Base-by-base conservation (phyloP, 2,329 filamentous ascomycete genomes). In the Aspergillus sojae region DNA sequence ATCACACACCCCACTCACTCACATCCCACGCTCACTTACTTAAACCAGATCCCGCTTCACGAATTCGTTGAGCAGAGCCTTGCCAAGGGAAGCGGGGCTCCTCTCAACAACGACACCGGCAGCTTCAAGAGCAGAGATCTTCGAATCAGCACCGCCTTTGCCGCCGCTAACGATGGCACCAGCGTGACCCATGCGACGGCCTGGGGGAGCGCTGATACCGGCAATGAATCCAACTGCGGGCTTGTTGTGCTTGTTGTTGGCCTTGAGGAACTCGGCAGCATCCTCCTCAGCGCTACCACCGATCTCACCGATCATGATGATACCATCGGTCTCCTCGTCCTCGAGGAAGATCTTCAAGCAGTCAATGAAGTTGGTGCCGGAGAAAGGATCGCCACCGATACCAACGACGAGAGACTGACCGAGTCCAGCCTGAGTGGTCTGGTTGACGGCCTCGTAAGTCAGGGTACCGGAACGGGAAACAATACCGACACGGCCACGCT, bases 271-370 rank as follows among this genome's bases (percentile, higher is more conserved):
- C 75, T 98, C 95, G 75, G 95, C 94, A 45, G 95, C 95, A 75
- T 99, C 95, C 85, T 99, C 95, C 85, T 99, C 95, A 64, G 95
- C 95, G 65, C 91, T 92, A 68, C 95, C 95, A 82, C 95, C 95
- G 79, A 99, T 98, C 85, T 98, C 95, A 78, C 95, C 95, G 80
- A 99, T 98, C 95, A 99, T 97, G 85, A 99, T 97, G 83, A 99
- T 97, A 78, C 95, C 95, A 79, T 99, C 95, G 45, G 95, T 99
- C 84, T 97, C 93, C 79, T 91, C 87, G 80, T 99, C 95, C 81
- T 96, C 86, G 74, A 97, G 88, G 89, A 99, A 99, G 78, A 98
- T 93, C 78, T 92, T 91, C 74, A 99, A 87, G 87, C 94, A 97
- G 88, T 99, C 95, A 83, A 99, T 98, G 86, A 98, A 99, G 88